A percentile compares a stretch with the other conserved stretches of the same genome.
These are phyloP conservation scores for Solanum habrochaites DNA, from an alignment of 257 asterid species.

Conservation along the genomic window DNA sequence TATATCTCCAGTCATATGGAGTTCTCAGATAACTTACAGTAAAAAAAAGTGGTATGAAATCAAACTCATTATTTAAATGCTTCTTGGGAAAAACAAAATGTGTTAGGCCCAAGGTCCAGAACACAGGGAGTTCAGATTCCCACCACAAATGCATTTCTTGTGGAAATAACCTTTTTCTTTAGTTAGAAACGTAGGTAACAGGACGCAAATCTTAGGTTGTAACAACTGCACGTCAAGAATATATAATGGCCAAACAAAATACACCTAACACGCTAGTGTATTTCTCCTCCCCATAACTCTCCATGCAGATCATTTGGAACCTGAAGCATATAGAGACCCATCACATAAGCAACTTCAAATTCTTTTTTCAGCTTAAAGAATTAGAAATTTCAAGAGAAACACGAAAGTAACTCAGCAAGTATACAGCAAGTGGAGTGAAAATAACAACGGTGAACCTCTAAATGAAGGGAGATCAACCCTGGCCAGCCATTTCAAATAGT, in stretches of 20 bases:
- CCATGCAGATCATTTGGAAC: background rate
- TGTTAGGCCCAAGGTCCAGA: background rate
- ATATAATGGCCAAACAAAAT: background rate
- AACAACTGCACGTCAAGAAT: background rate
- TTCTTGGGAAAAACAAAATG: background rate
- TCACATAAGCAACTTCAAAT: background rate
- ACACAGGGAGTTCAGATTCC: background rate
- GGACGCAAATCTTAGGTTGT: background rate
- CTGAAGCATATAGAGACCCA: background rate
- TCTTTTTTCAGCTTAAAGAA: background rate
- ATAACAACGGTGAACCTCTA: constrained; percentile 52
- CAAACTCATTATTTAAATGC: background rate
- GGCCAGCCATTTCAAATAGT: constrained; percentile 83
- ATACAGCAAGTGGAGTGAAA: background rate
- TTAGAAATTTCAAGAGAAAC: background rate
- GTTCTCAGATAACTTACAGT: background rate
- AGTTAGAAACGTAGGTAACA: background rate
- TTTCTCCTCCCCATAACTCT: background rate
- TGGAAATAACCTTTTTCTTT: background rate
- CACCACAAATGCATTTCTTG: background rate
- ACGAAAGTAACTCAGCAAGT: background rate
- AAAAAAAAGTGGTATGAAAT: background rate
- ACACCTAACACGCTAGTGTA: background rate
- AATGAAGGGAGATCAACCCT: constrained; percentile 59
- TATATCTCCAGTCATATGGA: background rate